Evolutionary conservation across 2,329 filamentous ascomycete species (phyloP), one percentile per base, ranked within the genome.

Genomic region (Ceratocystiopsis brevicomis): DNA sequence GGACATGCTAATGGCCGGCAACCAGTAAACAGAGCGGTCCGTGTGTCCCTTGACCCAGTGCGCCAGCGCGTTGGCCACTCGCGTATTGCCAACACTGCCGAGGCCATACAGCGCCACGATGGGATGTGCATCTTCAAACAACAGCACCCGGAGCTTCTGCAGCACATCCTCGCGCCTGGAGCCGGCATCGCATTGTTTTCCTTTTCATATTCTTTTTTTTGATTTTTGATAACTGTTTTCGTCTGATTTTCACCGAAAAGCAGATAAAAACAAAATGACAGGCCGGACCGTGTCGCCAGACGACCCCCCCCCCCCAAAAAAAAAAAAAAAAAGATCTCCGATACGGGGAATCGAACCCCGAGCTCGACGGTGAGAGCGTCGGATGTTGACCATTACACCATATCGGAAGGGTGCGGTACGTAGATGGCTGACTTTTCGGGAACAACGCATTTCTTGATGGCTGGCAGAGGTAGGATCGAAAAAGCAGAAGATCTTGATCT

Each of bases 11-110:
- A 56, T 52, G 8, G 59, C 62, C 6, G 61, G 56, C 5, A 67
- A 54, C 64, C 61, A 69, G 47, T 69, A 59, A 41, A 69, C 50
- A 0, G 58, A 62, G 42, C 53, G 63, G 5, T 57, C 54, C 2
- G 56, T 55, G 36, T 56, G 53, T 11, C 59, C 41, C 44, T 54
- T 60, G 3, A 53, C 54, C 51, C 56, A 59, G 51, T 65, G 57
- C 4, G 59, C 61, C 32, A 65, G 45, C 45, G 63, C 55, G 3
- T 67, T 50, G 6, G 54, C 60, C 4, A 65, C 46, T 37, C 60
- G 56, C 2, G 62, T 61, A 47, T 66, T 66, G 8, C 62, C 62
- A 3, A 60, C 50, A 11, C 63, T 62, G n/a, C 62, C 60, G 5
- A 64, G 53, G 0, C 61, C 60, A 35, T 35, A 39, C 14, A 43